Percentiles rank a stretch among this genome's conserved stretches.
phyloP scores from a whole-genome alignment of 495 filamentous ascomycete genomes.

The Letharia lupina region DNA sequence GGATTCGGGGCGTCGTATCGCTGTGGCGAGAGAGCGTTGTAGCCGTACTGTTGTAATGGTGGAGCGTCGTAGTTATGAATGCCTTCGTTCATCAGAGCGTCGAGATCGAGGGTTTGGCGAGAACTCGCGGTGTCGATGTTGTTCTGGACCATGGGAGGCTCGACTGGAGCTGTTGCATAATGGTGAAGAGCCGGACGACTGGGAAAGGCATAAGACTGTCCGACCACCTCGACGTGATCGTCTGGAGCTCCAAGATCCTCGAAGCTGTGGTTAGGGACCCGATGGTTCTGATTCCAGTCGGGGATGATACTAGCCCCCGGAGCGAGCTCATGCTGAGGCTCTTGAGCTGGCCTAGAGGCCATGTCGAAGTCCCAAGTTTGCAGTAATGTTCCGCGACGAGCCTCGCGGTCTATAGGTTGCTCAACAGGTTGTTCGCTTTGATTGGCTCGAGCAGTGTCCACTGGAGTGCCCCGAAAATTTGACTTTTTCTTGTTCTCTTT shows the following conservation, averaged over 20 bases:
- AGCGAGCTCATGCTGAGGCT: neutral
- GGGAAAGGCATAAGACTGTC: neutral
- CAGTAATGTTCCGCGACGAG: slow-evolving; percentile 3
- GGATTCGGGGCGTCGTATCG: neutral
- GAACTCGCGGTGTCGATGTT: neutral
- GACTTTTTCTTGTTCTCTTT: slow-evolving; percentile 29
- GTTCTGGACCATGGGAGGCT: neutral
- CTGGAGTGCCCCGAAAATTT: slow-evolving; percentile 37
- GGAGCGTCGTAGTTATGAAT: neutral
- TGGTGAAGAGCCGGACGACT: slow-evolving; percentile 6
- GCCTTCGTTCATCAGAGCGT: slow-evolving; percentile 1
- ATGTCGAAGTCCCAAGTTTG: neutral
- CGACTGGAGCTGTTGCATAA: slow-evolving; percentile 4
- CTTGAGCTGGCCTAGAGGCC: neutral
- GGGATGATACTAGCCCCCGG: neutral
- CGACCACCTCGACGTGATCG: slow-evolving; percentile 10
- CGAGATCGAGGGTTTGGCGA: slow-evolving; percentile 4
- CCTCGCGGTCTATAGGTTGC: neutral
- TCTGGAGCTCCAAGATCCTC: slow-evolving; percentile 26
- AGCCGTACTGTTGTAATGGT: neutral
- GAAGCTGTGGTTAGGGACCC: slow-evolving; percentile 32
- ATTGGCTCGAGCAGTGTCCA: slow-evolving; percentile 31
- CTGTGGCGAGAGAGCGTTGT: neutral
- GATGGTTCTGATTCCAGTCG: neutral
- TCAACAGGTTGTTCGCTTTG: neutral